Conservation (phyloP, 768 basidiomycete species). For the Panaeolus cyanescens region DNA sequence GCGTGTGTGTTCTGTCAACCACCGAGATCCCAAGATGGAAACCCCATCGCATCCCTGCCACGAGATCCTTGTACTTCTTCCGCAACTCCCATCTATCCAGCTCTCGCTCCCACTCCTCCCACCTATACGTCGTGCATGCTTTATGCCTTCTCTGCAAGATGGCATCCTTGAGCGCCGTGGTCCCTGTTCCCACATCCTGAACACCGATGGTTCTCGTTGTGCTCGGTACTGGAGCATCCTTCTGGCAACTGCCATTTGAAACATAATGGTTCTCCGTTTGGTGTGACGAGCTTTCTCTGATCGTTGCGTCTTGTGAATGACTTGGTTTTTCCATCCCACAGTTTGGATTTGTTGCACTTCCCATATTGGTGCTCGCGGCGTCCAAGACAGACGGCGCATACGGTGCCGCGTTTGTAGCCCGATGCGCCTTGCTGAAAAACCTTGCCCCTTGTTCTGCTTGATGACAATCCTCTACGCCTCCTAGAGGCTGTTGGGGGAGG, state of each 20-base stretch:
- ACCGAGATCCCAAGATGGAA: conserved; percentile 31
- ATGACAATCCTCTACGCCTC: no score
- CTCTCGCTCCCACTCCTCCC: conserved; percentile 24
- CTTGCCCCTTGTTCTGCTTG: no score
- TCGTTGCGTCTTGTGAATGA: conserved; percentile 15
- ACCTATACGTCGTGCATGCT: conserved; percentile 27
- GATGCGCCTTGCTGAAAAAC: conserved; percentile 2
- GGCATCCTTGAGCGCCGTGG: conserved; percentile 40
- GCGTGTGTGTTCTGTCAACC: conserved; percentile 24
- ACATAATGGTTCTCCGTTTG: conserved; percentile 24
- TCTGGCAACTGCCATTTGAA: conserved; percentile 25
- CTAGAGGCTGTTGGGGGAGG: no score
- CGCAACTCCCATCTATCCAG: conserved; percentile 19
- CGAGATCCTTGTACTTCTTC: conserved; percentile 21
- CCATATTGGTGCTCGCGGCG: no score
- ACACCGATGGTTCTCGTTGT: conserved; percentile 34
- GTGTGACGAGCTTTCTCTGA: conserved; percentile 16
- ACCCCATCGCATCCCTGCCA: conserved; percentile 19
- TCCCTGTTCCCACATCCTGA: conserved; percentile 35
- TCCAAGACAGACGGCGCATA: conserved; percentile 38
- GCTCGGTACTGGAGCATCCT: conserved; percentile 25
- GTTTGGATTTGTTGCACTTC: no score
- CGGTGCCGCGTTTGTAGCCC: conserved; percentile 8
- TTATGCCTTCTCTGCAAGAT: conserved; percentile 28
- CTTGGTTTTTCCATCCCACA: no score